Base-by-base conservation (phyloP, 768 basidiomycete genomes). In the Amanita exitialis region DNA sequence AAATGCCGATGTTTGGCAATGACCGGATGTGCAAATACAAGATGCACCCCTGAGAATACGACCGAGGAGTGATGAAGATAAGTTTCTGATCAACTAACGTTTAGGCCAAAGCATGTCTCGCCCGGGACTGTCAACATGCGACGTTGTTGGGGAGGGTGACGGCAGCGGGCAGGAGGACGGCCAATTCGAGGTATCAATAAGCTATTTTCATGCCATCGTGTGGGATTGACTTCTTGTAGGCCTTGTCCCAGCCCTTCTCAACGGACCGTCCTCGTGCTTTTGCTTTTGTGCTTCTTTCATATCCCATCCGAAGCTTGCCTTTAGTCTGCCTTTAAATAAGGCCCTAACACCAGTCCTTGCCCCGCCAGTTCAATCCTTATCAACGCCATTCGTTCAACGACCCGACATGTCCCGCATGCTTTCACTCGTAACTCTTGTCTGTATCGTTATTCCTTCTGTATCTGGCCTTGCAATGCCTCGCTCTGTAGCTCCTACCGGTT, bases 361-460 rank as follows among this genome's bases (percentile, higher is more conserved):
- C 46, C 47, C 53, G 56, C 62, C 32, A 32, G 32, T 9, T 32
- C 32, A 47, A 55, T 61, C 58, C 55, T 57, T 65, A 62, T 59
- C 63, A 59, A 54, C 49, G 49, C 54, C 58, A 49, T 57, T 57
- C 58, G 54, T 56, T 58, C 57, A 48, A 61, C 59, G 67, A 57
- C 63, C 63, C 42, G n/a, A 57, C 58, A 73, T 76, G 72, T 68
- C 73, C 64, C 54, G 59, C 51, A 49, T 74, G 56, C 49, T 63
- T 55, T 57, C 71, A 55, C 55, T 78, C 57, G 62, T 73, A 54
- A 63, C 75, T 57, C 62, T 76, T 56, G 71, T 71, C 53, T 60
- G 75, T 64, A 56, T 61, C 50, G 57, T 64, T 47, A 62, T 61
- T 63, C 67, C 68, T 55, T 76, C 64, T 58, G 73, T 62, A 57